Base-by-base conservation (phyloP, 2,329 filamentous ascomycete genomes). In the Gremmenia infestans region DNA sequence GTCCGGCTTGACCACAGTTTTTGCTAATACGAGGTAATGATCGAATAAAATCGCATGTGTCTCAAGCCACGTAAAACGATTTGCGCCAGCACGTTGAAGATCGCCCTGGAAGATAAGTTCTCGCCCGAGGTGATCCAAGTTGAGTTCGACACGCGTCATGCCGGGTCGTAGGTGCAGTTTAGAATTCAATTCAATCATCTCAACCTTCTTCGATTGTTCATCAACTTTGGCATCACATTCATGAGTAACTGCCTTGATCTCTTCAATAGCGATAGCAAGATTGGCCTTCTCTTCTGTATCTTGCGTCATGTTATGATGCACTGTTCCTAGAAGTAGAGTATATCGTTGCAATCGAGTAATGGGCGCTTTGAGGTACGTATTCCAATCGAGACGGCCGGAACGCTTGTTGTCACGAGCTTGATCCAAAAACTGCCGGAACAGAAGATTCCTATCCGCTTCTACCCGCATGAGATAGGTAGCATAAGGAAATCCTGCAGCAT, bases 21-120 rank as follows among this genome's bases (percentile, higher is more conserved):
- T 99, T 40, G 94, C 89, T 46, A 99, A 76, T 36, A 99, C 92
- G 39, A 99, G 80, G 71, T 97, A 99, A 72, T 99, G 92, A 67
- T 99, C 95, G 68, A 99, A 97, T 0, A 99, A 80, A 47, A 99
- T 81, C 2, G 90, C 91, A 70, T 97, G 91, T 0, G 90, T 95
- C 67, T 99, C 94, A 7, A 97, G 85, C 87, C 93, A 96, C 60
- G 87, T 87, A 69, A 97, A 94, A 55, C 91, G 86, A 70, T 89
- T 95, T 45, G 87, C 89, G 54, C 93, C 91, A 76, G 91, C 88
- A 60, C 94, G 81, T 70, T 95, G 91, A 55, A 99, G 75, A 65
- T 97, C 92, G 55, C 94, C 94, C 65, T 92, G 85, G 71, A 87
- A 87, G 59, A 99, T 88, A 54, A 99, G 81, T 68, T 96, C 88